These are phyloP conservation scores for Dothistroma septosporum DNA, from an alignment of 2,329 filamentous ascomycete species.

Conservation along the genomic window DNA sequence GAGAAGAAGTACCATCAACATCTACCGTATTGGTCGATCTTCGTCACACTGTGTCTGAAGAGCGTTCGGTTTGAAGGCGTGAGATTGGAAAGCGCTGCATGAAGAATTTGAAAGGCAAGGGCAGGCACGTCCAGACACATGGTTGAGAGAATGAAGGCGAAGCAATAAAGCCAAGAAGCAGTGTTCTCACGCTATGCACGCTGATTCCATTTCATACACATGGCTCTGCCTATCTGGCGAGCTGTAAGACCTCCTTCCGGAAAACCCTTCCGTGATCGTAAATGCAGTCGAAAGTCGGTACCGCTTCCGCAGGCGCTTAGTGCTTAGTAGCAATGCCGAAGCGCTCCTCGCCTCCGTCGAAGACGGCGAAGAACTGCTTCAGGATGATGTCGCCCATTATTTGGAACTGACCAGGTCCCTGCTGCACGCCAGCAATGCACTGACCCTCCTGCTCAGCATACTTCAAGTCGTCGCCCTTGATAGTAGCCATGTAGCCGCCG, in stretches of 20 bases:
- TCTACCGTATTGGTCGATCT: too few relatives aligned
- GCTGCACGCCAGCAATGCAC: conserved; percentile 66
- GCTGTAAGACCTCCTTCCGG: neutral
- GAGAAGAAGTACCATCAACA: too few relatives aligned
- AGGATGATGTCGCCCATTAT: conserved; percentile 62
- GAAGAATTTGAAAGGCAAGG: too few relatives aligned
- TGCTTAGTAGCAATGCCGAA: conserved; percentile 50
- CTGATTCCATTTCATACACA: neutral
- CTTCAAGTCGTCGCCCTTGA: conserved; percentile 44
- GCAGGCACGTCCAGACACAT: too few relatives aligned
- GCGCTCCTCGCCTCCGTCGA: conserved; percentile 50
- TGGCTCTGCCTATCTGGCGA: neutral
- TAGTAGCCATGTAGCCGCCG: conserved; percentile 44
- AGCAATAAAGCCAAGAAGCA: neutral
- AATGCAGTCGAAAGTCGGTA: neutral
- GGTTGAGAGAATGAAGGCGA: too few relatives aligned
- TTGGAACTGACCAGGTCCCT: conserved; percentile 48
- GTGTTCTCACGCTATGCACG: neutral
- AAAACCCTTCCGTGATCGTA: neutral
- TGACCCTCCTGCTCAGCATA: conserved; percentile 50
- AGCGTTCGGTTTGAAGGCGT: too few relatives aligned
- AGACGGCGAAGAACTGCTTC: conserved; percentile 58
- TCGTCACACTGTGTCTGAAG: too few relatives aligned
- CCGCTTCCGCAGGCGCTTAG: neutral
- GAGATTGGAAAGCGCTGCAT: too few relatives aligned